Evolutionary conservation across 2,329 filamentous ascomycete species (phyloP), one percentile per base, ranked within the genome.

Genomic region (Chaetomium strumarium): DNA sequence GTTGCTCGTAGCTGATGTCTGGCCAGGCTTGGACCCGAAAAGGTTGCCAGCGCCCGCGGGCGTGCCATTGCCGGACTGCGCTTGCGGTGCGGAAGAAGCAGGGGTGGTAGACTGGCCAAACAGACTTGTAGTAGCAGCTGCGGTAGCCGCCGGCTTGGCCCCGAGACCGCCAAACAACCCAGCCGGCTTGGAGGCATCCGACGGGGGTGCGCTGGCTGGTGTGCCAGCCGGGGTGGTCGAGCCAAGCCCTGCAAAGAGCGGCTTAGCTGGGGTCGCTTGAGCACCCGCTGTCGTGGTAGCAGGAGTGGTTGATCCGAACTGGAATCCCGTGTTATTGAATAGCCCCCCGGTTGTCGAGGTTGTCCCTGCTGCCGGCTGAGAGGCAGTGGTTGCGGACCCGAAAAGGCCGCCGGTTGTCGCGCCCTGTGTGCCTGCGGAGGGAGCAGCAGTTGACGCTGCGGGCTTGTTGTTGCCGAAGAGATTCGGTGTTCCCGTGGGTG

Each of bases 151-250:
- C 17, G 69, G 63, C 43, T 69, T 67, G 5, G 63, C 11, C 13
- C 36, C 46, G 3, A 49, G 12, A 30, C 41, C 46, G 14, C 52
- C 48, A 41, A 60, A 60, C 29, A 59, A 16, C n/a, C 50, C 59
- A 12, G 63, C 60, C 34, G 66, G 53, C 54, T 70, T 68, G 29
- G 59, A 51, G 8, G 42, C 36, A 31, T 68, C 70, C 5, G 69
- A 62, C 0, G 77, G 76, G 51, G 78, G 78, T n/a, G 75, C 72
- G 34, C 78, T 78, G 19, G 78, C 77, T 13, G 78, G 78, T n/a
- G 75, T 72, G 34, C 78, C 78, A 19, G 78, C 77, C 14, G 78
- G 77, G 34, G 78, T 80, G 2, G 77, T 80, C 16, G 78, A 80
- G 49, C 70, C 68, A 33, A 78, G 60, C n/a, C 66, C 58, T 24